Evolutionary conservation across 352 stramenopile genomes (phyloP), one percentile per base, ranked within the genome.

Genomic region (Phytophthora vignae): DNA sequence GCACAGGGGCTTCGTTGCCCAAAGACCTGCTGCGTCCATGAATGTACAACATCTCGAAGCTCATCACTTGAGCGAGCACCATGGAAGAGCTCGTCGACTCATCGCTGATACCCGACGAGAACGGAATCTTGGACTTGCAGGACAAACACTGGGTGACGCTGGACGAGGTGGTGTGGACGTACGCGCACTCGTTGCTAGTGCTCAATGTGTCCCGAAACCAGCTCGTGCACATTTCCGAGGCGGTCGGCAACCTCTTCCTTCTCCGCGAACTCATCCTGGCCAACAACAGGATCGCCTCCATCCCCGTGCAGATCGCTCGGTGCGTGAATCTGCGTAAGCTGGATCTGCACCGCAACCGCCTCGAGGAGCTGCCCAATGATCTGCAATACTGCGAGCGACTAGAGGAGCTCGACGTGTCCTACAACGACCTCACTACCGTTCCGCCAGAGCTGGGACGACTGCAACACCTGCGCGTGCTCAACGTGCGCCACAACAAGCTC

Each of bases 31-130:
- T 25, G 9, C n/a, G 14, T 25, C 17, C 17, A 52, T 52, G 44
- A 27, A n/a, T 25, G n/a, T 25, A 25, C 44, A 52, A 7, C 44
- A 52, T n/a, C n/a, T 15, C 15, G 9, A 52, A 49, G 2, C n/a
- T 52, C 44, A 52, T 12, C 40, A 52, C 49, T 14, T 33, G 33
- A 21, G 22, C 14, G 12, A 19, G 17, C 44, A 48, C 29, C 21
- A 94, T 94, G 87, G 87, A 94, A 60, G 85, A 93, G 55, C 65
- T 92, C n/a, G 67, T 90, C n/a, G 85, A 93, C 48, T 81, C 80
- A 6, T 79, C 81, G 8, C 74, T 95, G 9, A 71, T 71, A 46
- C 84, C 87, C 3, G 84, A 95, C 64, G 84, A 77, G 27, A 95
- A 93, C 44, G 87, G 87, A 14, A 62, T 88, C 57, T 73, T 95